Evolutionary conservation across 805 yeast species (phyloP).

Genomic region (Yamadazyma tumulicola): DNA sequence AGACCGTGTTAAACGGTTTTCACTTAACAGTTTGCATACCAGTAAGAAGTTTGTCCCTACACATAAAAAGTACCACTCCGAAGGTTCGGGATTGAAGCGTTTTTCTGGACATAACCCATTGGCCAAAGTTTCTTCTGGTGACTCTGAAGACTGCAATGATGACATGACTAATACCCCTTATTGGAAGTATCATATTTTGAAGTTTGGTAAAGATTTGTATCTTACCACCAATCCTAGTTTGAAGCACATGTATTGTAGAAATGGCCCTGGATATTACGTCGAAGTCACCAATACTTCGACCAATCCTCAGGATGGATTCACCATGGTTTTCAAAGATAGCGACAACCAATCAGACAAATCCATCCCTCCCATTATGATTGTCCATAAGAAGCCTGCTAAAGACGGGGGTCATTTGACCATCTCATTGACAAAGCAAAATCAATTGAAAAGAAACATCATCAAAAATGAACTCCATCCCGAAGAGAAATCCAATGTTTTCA

Average conservation of each 20-base stretch:
- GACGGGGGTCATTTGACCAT: slow-evolving; percentile 29
- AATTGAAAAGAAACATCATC: slow-evolving; percentile 9
- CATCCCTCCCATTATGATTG: slow-evolving; percentile 24
- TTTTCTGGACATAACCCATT: background rate
- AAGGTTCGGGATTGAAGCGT: slow-evolving; percentile 1
- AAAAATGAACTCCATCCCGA: slow-evolving; percentile 6
- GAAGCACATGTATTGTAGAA: slow-evolving; percentile 54
- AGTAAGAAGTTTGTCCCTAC: slow-evolving; percentile 5
- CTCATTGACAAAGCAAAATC: slow-evolving; percentile 18
- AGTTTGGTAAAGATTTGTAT: slow-evolving; percentile 53
- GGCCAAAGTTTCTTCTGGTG: background rate
- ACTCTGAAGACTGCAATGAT: slow-evolving; percentile 1
- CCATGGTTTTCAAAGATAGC: slow-evolving; percentile 23
- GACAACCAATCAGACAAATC: slow-evolving; percentile 15
- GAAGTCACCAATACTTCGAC: slow-evolving; percentile 21
- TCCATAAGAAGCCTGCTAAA: slow-evolving; percentile 20
- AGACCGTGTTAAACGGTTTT: slow-evolving; percentile 10
- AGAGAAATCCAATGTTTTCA: slow-evolving; percentile 13
- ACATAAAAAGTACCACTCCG: slow-evolving; percentile 11
- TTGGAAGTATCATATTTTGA: slow-evolving; percentile 64
- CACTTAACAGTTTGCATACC: slow-evolving; percentile 6
- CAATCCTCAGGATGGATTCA: slow-evolving; percentile 19
- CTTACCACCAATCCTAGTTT: slow-evolving; percentile 65
- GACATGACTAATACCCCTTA: slow-evolving; percentile 23
- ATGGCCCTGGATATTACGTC: slow-evolving; percentile 62